Percentiles rank a stretch among this genome's conserved stretches.
phyloP scores from a whole-genome alignment of 148 eudicot species.

The Silene uniflora region DNA sequence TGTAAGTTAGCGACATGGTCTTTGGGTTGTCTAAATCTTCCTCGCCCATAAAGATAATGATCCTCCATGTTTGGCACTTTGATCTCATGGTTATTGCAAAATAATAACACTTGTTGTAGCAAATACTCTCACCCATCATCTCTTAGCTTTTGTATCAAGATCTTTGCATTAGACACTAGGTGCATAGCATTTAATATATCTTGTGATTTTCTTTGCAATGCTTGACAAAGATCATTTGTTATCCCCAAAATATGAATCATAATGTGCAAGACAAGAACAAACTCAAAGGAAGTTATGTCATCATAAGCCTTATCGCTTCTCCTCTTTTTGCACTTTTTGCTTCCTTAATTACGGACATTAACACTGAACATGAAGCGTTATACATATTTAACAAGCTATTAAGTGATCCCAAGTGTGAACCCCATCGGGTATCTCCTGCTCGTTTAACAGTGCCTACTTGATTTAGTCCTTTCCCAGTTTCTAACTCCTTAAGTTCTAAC shows the following conservation, averaged over 20 bases:
- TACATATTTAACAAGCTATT: background rate
- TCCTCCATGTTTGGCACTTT: background rate
- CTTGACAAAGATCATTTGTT: no score
- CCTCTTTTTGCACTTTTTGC: background rate
- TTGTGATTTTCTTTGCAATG: no score
- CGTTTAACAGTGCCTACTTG: no score
- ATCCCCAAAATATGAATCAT: no score
- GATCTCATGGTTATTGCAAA: background rate
- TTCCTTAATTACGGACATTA: no score
- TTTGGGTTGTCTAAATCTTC: background rate
- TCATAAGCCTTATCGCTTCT: background rate
- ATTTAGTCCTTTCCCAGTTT: background rate
- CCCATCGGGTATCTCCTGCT: conserved; percentile 13
- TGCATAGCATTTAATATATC: no score
- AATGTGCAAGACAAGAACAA: no score
- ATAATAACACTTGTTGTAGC: background rate
- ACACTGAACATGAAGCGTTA: background rate
- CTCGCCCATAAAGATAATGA: background rate
- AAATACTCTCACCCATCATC: no score
- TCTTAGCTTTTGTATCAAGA: no score
- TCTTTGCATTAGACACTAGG: no score
- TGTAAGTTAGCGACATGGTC: background rate
- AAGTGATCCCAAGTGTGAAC: conserved; percentile 1
- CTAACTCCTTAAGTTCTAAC: background rate
- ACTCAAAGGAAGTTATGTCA: no score